Evolutionary conservation across 2,329 filamentous ascomycete species (phyloP).

Genomic region (Diplodia seriata): DNA sequence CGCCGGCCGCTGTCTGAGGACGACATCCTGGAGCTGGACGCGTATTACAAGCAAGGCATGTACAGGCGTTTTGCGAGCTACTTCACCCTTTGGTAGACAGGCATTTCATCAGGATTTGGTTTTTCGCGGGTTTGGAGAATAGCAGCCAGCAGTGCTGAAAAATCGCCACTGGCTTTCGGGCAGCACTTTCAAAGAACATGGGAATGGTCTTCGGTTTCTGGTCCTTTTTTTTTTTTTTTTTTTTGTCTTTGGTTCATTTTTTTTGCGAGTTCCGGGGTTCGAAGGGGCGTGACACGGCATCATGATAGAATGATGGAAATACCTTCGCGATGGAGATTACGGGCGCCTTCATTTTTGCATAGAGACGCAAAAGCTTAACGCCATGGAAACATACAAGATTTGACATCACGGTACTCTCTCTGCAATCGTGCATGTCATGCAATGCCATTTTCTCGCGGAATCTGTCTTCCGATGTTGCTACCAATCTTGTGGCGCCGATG

Average conservation of each 20-base stretch:
- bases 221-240: background rate
- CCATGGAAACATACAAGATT: background rate
- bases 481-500: slow-evolving; percentile 4
- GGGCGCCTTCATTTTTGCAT: background rate
- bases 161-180: background rate
- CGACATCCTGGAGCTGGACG: slow-evolving; percentile 28
- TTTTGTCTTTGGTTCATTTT: background rate
- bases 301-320: background rate
- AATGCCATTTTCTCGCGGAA: background rate
- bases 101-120: background rate
- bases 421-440: background rate
- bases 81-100: slow-evolving; percentile 28
- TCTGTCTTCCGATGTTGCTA: background rate
- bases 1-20: slow-evolving; percentile 14
- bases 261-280: background rate
- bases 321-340: background rate
- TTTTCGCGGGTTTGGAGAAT: background rate
- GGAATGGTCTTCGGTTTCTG: background rate
- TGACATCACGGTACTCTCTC: background rate
- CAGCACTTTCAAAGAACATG: background rate
- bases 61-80: slow-evolving; percentile 29
- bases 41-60: slow-evolving; percentile 24
- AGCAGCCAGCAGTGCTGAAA: background rate
- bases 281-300: background rate
- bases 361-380: too few relatives aligned